These are phyloP conservation scores for Thielaviopsis punctulata DNA, from an alignment of 2,329 filamentous ascomycete genomes.

Conservation along the genomic window DNA sequence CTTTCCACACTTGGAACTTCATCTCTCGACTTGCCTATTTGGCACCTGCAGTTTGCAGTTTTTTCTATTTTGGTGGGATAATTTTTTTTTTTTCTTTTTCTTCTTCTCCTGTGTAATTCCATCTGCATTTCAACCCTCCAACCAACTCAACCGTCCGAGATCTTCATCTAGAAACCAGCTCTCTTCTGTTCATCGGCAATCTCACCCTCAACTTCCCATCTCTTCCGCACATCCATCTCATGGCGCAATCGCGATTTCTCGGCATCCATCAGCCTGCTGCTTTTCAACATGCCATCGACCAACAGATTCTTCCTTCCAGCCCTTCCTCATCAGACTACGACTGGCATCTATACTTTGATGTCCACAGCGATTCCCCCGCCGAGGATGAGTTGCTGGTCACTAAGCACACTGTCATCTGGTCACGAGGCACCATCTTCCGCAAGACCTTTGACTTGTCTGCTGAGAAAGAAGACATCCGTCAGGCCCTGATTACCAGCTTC, in stretches of 20 bases:
- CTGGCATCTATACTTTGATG: slow-evolving; percentile 47
- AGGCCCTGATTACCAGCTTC: slow-evolving; percentile 75
- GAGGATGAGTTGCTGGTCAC: slow-evolving; percentile 74
- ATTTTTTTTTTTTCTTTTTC: too few relatives aligned
- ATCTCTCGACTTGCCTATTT: too few relatives aligned
- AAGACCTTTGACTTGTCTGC: slow-evolving; percentile 74
- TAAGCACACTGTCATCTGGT: slow-evolving; percentile 68
- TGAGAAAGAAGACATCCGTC: slow-evolving; percentile 72
- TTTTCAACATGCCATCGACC: slow-evolving; percentile 65
- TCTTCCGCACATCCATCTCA: slow-evolving; percentile 21
- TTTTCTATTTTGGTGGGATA: too few relatives aligned
- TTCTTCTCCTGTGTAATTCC: too few relatives aligned
- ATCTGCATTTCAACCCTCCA: not conserved
- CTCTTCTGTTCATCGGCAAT: not conserved
- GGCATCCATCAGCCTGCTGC: slow-evolving; percentile 80
- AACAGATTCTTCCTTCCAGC: slow-evolving; percentile 56
- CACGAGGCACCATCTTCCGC: slow-evolving; percentile 65
- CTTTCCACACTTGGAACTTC: too few relatives aligned
- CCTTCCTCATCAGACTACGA: slow-evolving; percentile 48
- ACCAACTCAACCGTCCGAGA: not conserved
- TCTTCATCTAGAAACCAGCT: not conserved
- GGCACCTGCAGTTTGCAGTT: too few relatives aligned
- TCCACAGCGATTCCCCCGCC: slow-evolving; percentile 23
- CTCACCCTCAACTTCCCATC: not conserved
- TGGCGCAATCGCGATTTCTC: slow-evolving; percentile 83